Evolutionary conservation across 2,329 filamentous ascomycete genomes (phyloP).

Genomic region (Verticillium isaacii): DNA sequence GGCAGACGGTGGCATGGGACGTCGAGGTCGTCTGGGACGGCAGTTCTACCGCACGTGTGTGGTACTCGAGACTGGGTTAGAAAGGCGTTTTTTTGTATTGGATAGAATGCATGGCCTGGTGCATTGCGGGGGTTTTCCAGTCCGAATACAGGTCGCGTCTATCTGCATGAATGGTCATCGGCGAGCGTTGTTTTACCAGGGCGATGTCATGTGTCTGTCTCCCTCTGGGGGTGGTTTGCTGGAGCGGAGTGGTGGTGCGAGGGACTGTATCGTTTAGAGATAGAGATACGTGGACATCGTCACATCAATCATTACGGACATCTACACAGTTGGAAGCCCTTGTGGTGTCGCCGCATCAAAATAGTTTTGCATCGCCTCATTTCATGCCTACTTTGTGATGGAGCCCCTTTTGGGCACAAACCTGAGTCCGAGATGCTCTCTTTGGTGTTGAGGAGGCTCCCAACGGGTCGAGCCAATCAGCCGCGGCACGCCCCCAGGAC

Average conservation of each 20-base stretch:
- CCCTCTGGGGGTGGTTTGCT: neutral
- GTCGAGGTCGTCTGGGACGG: neutral
- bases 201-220: neutral
- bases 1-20: neutral
- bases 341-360: too few species aligned
- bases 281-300: neutral
- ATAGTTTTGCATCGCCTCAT: too few species aligned
- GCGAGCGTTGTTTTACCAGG: neutral
- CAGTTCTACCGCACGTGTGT: neutral
- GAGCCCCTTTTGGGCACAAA: neutral
- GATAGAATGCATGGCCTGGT: neutral
- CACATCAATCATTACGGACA: neutral
- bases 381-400: too few species aligned
- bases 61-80: neutral
- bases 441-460: neutral
- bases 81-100: neutral
- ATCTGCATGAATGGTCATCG: neutral
- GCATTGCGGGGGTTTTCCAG: neutral
- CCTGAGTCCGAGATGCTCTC: neutral
- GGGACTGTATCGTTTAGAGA: neutral
- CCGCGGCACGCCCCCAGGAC: neutral
- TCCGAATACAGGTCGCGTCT: neutral
- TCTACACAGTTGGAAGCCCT: neutral
- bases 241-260: neutral
- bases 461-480: neutral